Evolutionary conservation across 2,329 filamentous ascomycete genomes (phyloP), one percentile per base, ranked within the genome.

Genomic region (Catunica adiposa): DNA sequence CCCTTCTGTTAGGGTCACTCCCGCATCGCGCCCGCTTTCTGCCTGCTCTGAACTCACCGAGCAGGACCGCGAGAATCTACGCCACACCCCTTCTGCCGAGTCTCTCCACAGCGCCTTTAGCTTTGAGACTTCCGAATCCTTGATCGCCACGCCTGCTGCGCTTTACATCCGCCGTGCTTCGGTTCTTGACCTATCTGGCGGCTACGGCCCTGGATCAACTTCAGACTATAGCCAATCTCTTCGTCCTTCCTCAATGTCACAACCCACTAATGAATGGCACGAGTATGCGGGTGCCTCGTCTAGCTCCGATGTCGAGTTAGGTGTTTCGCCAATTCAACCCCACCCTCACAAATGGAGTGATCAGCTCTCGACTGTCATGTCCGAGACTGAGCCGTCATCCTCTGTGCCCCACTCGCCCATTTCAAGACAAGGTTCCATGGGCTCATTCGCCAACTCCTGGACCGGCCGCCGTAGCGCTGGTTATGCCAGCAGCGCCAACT

Each of bases 361-460:
- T 47, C 78, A 80, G 65, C 70, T 82, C 44, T 83, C 80, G 40
- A 80, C 79, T 47, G 79, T 83, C 59, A 69, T 75, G 65, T 82
- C 79, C 34, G 79, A 80, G 64, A 77, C 76, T 63, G 79, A 83
- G 60, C 70, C 66, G 46, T 70, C 67, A 37, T 79, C 74, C 9
- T 53, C 57, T 3, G 54, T 50, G 5, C 57, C 57, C 17, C 54
- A 58, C 62, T 68, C 73, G 31, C 69, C 70, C 40, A 70, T 67
- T 15, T 77, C 76, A 22, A 71, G 72, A 11, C 59, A 55, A 1
- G 48, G 50, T 25, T 76, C 74, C 3, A 63, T 69, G 4, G 61
- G 68, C 7, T 74, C 71, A 23, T 65, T 64, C 20, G 63, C 67
- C 37, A 72, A 71, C 25, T 53, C 55, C 14, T 68, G 74, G 52